Conservation (phyloP, 345 rosid genomes). For the Erysimum cheiranthoides region DNA sequence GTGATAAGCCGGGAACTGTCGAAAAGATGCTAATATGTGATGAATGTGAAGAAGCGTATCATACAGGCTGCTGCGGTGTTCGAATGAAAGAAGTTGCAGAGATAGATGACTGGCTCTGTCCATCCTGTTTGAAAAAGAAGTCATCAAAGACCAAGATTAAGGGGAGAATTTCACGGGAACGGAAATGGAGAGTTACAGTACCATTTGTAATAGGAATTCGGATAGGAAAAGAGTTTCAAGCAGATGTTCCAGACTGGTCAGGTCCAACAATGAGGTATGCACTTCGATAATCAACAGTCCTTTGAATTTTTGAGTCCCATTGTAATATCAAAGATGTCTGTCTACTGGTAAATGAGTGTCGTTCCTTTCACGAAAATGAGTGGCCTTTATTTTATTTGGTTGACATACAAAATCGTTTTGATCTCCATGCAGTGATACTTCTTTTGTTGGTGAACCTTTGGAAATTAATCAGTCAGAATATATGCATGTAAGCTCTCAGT, state of each 20-base stretch:
- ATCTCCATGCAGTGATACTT: conserved; percentile 61
- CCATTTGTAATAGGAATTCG: conserved; percentile 61
- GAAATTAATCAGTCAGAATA: conserved; percentile 51
- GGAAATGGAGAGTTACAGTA: conserved; percentile 56
- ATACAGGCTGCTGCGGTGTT: conserved; percentile 72
- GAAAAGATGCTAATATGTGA: conserved; percentile 82
- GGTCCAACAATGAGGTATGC: conserved; percentile 70
- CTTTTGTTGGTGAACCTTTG: conserved; percentile 54
- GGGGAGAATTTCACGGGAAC: conserved; percentile 45
- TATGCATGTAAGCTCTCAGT: conserved; percentile 56
- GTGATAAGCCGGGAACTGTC: conserved; percentile 55
- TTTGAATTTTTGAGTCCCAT: conserved; percentile 19
- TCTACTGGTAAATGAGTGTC: conserved; percentile 12
- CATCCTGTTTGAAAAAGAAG: conserved; percentile 69
- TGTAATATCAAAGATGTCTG: conserved; percentile 22
- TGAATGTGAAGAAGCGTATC: conserved; percentile 84
- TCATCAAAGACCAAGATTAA: conserved; percentile 49
- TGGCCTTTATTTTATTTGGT: conserved; percentile 25
- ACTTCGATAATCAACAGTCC: conserved; percentile 26
- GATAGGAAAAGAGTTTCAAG: conserved; percentile 89
- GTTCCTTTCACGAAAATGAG: conserved; percentile 28
- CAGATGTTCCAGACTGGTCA: conserved; percentile 83
- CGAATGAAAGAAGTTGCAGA: conserved; percentile 54
- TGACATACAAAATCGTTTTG: conserved; percentile 29
- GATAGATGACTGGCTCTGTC: conserved; percentile 81